A percentile compares a stretch with the other conserved stretches of the same genome.
These are phyloP conservation scores for Mycosphaerelloides madeirae DNA, from an alignment of 2,329 filamentous ascomycete species.

Conservation along the genomic window DNA sequence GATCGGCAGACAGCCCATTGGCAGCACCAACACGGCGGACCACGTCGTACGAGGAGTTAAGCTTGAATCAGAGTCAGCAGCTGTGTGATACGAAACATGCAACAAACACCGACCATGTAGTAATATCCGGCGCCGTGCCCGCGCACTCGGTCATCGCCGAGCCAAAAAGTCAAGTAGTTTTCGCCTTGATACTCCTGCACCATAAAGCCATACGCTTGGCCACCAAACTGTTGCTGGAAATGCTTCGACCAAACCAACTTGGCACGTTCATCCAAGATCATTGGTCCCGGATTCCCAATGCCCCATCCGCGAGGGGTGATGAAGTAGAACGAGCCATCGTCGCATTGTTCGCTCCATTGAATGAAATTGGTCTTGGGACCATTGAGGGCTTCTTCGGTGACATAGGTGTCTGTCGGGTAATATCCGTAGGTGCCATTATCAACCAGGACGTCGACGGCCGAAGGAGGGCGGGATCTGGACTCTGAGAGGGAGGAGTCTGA, in stretches of 20 bases:
- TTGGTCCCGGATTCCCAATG: constrained; percentile 28
- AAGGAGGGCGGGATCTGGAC: no score
- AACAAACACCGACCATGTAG: constrained; percentile 26
- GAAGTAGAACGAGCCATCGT: constrained; percentile 28
- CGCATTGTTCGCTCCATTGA: constrained; percentile 25
- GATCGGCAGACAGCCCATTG: constrained; percentile 34
- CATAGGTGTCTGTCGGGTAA: constrained; percentile 26
- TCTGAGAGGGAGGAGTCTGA: no score
- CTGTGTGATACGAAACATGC: background rate
- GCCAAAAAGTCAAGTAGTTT: constrained; percentile 37
- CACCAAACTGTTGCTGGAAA: constrained; percentile 30
- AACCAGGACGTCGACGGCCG: constrained; percentile 19
- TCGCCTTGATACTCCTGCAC: constrained; percentile 34
- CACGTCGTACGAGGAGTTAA: constrained; percentile 37
- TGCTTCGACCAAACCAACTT: constrained; percentile 31
- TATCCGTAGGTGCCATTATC: constrained; percentile 29
- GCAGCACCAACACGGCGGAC: constrained; percentile 38
- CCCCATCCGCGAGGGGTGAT: constrained; percentile 31
- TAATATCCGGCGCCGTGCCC: constrained; percentile 33
- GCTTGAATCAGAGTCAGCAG: constrained; percentile 17
- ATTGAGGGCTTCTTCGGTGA: constrained; percentile 21
- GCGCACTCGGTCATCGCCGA: constrained; percentile 34
- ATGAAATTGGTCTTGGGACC: constrained; percentile 27
- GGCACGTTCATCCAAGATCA: constrained; percentile 30
- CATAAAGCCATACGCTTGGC: constrained; percentile 33